A percentile compares a stretch with the other conserved stretches of the same genome.
phyloP scores from a whole-genome alignment of 306 rosid species.

The Dryas alaskensis region DNA sequence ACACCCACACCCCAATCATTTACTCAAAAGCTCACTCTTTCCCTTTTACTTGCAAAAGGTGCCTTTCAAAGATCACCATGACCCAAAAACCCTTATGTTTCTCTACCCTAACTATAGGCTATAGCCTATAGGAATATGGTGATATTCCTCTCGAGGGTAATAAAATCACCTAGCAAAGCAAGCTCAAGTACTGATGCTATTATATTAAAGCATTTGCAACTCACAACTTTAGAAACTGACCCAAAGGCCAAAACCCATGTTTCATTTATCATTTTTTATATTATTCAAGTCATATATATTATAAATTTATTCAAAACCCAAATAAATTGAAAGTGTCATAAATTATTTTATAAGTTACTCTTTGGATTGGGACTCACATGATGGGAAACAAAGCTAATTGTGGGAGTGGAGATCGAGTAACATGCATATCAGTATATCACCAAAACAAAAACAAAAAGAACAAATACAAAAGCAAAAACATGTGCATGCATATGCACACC shows the following conservation, averaged over 20 bases:
- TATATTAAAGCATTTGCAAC: too few species aligned
- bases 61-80: neutral
- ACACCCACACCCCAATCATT: conserved; percentile 6
- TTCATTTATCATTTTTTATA: too few species aligned
- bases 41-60: neutral
- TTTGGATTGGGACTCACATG: neutral
- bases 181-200: too few species aligned
- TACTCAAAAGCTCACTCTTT: neutral
- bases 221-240: too few species aligned
- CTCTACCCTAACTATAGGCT: neutral
- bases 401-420: neutral
- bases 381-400: neutral
- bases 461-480: neutral
- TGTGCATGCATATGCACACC: neutral
- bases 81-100: neutral
- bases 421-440: neutral
- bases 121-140: too few species aligned
- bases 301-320: too few species aligned
- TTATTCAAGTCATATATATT: too few species aligned
- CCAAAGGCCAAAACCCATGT: too few species aligned
- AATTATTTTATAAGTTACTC: neutral
- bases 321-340: neutral
- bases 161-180: too few species aligned
- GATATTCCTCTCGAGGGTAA: too few species aligned
- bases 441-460: neutral